phyloP scores from a whole-genome alignment of 306 rosid genomes.

The Prunus mongolica region DNA sequence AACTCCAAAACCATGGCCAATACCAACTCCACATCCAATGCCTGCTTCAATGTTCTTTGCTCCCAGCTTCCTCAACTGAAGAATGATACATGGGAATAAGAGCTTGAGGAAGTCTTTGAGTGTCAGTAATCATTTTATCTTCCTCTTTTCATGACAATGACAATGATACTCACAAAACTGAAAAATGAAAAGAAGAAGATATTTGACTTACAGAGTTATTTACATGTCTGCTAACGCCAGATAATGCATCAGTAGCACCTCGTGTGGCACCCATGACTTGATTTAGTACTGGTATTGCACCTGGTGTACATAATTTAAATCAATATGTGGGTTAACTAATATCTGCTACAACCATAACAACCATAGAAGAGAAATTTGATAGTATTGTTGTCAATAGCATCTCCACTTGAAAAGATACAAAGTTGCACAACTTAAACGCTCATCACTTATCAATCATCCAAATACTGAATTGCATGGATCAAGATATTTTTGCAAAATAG shows the following conservation, averaged over 20 bases:
- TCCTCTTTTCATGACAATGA: background rate
- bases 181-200: background rate
- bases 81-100: constrained; percentile 4
- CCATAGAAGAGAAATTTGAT: background rate
- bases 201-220: constrained; percentile 62
- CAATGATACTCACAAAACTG: background rate
- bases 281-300: constrained; percentile 76
- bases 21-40: constrained; percentile 92
- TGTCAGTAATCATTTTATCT: background rate
- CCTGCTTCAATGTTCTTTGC: constrained; percentile 81
- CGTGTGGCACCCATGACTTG: constrained; percentile 95
- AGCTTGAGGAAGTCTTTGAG: background rate
- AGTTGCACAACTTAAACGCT: background rate
- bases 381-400: background rate
- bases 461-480: background rate
- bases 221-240: constrained; percentile 82
- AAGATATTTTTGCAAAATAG: background rate
- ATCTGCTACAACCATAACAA: background rate
- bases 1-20: constrained; percentile 96
- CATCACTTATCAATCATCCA: background rate
- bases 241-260: constrained; percentile 91
- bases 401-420: background rate
- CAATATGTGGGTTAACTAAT: constrained; percentile 1
- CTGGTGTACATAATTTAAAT: constrained; percentile 37
- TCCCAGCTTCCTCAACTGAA: constrained; percentile 83